These are phyloP conservation scores for Paecilomyces sp. DNA, from an alignment of 2,329 filamentous ascomycete species.

Conservation along the genomic window DNA sequence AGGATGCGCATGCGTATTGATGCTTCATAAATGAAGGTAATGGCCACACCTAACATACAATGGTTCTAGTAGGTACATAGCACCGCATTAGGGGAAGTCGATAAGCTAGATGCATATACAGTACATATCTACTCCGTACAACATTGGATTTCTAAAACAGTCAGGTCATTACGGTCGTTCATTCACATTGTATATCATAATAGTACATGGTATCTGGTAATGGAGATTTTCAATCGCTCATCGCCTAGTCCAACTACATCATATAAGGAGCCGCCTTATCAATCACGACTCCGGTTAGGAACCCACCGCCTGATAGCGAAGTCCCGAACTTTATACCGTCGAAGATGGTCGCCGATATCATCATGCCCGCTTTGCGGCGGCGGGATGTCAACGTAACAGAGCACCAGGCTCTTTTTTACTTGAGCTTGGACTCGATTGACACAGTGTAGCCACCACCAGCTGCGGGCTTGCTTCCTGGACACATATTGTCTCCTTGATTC, in stretches of 20 bases:
- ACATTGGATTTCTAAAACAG: neutral
- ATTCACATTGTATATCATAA: neutral
- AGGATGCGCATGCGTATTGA: neutral
- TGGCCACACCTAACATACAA: neutral
- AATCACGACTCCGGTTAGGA: constrained; percentile 67
- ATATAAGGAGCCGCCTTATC: constrained; percentile 4
- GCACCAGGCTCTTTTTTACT: constrained; percentile 80
- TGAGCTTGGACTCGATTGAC: constrained; percentile 84
- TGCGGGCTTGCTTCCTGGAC: constrained; percentile 37
- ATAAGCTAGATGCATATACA: neutral
- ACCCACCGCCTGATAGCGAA: constrained; percentile 78
- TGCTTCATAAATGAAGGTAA: neutral
- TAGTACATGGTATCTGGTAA: neutral
- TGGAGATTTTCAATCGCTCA: neutral
- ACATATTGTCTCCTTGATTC: constrained; percentile 44
- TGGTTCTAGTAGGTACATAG: neutral
- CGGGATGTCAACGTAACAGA: constrained; percentile 89
- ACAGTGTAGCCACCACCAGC: constrained; percentile 62
- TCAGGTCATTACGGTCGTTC: neutral
- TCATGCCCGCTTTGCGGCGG: constrained; percentile 46
- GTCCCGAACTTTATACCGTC: constrained; percentile 69
- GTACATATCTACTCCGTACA: neutral
- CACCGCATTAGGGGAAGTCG: neutral
- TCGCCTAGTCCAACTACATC: neutral
- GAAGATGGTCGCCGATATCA: constrained; percentile 59